A percentile compares a stretch with the other conserved stretches of the same genome.
These are phyloP conservation scores for Exsudoporus frostii DNA, from an alignment of 768 basidiomycete genomes.

Conservation along the genomic window DNA sequence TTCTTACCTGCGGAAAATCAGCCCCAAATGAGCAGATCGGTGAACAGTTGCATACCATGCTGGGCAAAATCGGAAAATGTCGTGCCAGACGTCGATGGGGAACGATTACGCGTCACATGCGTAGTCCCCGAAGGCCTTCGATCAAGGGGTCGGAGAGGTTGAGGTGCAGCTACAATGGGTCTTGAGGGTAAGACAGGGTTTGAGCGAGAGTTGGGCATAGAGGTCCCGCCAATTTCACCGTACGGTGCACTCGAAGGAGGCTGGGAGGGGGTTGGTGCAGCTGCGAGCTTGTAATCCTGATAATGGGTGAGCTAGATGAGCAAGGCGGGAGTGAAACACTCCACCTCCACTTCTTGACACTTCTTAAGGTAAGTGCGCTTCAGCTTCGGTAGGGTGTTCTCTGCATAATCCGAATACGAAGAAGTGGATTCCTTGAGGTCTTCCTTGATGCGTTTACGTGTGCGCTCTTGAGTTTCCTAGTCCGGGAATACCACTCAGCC, in stretches of 20 bases:
- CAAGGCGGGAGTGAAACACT: conserved; percentile 10
- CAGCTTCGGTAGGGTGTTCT: conserved; percentile 73
- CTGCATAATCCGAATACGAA: conserved; percentile 80
- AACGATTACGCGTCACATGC: conserved; percentile 57
- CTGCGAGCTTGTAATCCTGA: conserved; percentile 63
- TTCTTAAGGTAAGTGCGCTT: conserved; percentile 80
- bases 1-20: conserved; percentile 59
- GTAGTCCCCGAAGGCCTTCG: conserved; percentile 65
- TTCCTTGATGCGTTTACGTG: conserved; percentile 88
- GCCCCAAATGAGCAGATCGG: not conserved
- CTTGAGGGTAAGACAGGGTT: conserved; percentile 45
- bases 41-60: conserved; percentile 48
- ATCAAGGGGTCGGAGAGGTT: conserved; percentile 72
- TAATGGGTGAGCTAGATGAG: conserved; percentile 6
- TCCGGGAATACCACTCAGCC: not conserved
- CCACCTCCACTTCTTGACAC: conserved; percentile 84
- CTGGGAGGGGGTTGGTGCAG: conserved; percentile 33
- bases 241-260: conserved; percentile 30
- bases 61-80: conserved; percentile 86
- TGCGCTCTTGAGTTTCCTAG: conserved; percentile 88
- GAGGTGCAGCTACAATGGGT: conserved; percentile 64
- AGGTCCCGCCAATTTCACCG: conserved; percentile 30
- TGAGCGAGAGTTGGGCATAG: conserved; percentile 40
- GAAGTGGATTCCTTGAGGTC: conserved; percentile 77
- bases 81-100: conserved; percentile 76